Evolutionary conservation across 306 rosid genomes (phyloP), one percentile per base, ranked within the genome.

Genomic region (Dalbergia cochinchinensis): DNA sequence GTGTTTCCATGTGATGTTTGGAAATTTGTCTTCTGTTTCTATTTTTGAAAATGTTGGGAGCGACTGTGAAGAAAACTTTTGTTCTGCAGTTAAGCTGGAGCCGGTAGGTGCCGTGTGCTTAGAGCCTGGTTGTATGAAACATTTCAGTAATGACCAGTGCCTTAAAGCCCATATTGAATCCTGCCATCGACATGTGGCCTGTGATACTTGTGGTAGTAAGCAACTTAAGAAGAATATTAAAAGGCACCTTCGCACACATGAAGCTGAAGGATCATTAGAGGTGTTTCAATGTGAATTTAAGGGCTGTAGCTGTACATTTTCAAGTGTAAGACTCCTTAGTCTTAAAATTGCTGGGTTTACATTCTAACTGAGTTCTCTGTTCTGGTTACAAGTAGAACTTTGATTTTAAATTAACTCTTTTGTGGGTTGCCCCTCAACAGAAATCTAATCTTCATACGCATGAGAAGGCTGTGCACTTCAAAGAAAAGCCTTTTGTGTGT

Each of bases 201-300:
- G 99, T 50, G 89, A 91, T 60, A 84, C 74, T 53, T 95, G 97
- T 60, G 91, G 94, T 57, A 76, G 71, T 26, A 84, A 88, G 71
- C 94, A 90, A 54, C 83, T 93, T 79, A 95, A 82, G 82, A 95
- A 90, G 85, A 89, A 95, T 83, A 87, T 94, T 15, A 86, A 92
- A 76, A 83, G 91, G 18, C 99, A 95, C 80, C 85, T 90, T 15
- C 85, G 74, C 0, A 70, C 61, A 14, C 99, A 95, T 64, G 94
- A 89, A 82, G 60, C 39, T 3, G 51, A 37, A 63, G 68, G 14
- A 69, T 80, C 89, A 15, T 19, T 22, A 0, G 82, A 73, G 67
- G 62, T 48, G 39, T 76, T 91, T 81, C 80, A 74, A 62, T 95
- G 99, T 78, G 83, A 78, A 61, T 78, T 65, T 20, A 57, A 85